These are phyloP conservation scores for Cupressus sempervirens DNA, from an alignment of 75 land plant species.

Conservation along the genomic window DNA sequence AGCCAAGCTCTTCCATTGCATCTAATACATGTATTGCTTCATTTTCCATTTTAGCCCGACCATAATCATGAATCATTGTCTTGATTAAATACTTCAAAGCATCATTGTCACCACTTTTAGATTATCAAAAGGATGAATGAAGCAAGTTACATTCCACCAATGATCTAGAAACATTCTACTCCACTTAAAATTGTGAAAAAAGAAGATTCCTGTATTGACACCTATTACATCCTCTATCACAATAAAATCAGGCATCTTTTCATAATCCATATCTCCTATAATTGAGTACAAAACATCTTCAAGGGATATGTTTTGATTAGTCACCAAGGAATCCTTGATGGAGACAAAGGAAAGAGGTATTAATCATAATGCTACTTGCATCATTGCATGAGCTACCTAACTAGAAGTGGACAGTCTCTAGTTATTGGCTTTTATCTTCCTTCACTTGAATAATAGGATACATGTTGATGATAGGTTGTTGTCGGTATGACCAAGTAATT, in stretches of 20 bases:
- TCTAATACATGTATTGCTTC: no score
- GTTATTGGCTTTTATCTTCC: no score
- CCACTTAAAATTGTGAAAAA: slow-evolving; percentile 60
- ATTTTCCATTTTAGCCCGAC: no score
- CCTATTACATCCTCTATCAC: slow-evolving; percentile 66
- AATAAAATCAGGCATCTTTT: slow-evolving; percentile 55
- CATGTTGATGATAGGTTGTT: no score
- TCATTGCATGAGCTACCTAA: no score
- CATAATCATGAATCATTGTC: slow-evolving; percentile 22
- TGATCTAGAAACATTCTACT: slow-evolving; percentile 48
- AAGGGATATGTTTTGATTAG: slow-evolving; percentile 45
- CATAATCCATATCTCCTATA: slow-evolving; percentile 34
- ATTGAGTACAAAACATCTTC: slow-evolving; percentile 24
- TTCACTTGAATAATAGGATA: no score
- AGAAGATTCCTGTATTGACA: slow-evolving; percentile 76
- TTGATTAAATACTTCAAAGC: slow-evolving; percentile 48
- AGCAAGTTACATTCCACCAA: slow-evolving; percentile 67
- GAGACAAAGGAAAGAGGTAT: no score
- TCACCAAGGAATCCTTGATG: slow-evolving; percentile 64
- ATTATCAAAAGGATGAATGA: slow-evolving; percentile 39
- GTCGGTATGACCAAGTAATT: no score
- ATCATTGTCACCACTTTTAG: slow-evolving; percentile 70
- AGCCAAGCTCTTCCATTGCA: no score
- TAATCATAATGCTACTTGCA: no score
- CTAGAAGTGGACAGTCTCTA: no score